phyloP scores from a whole-genome alignment of 163 green algal species.

The Coccomyxa subellipsoidea region DNA sequence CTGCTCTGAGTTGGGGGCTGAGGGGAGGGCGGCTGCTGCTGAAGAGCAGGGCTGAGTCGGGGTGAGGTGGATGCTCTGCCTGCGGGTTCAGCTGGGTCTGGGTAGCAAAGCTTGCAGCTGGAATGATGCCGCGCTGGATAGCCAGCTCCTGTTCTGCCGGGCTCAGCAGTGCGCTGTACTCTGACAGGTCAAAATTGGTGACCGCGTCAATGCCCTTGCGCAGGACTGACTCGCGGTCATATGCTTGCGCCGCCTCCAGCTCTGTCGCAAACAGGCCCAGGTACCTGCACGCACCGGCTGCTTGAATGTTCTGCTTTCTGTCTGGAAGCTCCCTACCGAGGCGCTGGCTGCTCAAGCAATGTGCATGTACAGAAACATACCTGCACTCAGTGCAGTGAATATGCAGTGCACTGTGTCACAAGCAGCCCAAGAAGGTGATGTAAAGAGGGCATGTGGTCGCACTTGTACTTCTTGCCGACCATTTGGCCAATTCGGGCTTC shows the following conservation, averaged over 20 bases:
- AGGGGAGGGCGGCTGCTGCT: not conserved
- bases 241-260: slow-evolving; percentile 79
- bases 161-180: slow-evolving; percentile 53
- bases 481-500: slow-evolving; percentile 49
- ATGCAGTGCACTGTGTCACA: not conserved
- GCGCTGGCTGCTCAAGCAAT: too few relatives aligned
- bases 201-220: slow-evolving; percentile 55
- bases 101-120: not conserved
- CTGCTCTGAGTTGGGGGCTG: not conserved
- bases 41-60: not conserved
- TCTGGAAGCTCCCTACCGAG: too few relatives aligned
- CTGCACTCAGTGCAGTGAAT: too few relatives aligned
- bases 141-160: not conserved
- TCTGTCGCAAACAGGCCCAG: slow-evolving; percentile 82
- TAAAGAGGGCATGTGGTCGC: not conserved
- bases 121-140: not conserved
- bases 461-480: slow-evolving; percentile 58
- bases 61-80: not conserved
- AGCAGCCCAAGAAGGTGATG: not conserved
- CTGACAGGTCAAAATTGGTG: slow-evolving; percentile 78
- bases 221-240: slow-evolving; percentile 76
- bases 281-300: slow-evolving; percentile 41
- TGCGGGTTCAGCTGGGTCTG: not conserved
- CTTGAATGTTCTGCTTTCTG: too few relatives aligned
- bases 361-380: too few relatives aligned